phyloP scores from a whole-genome alignment of 1,139 yeast genomes.

The Kluyveromyces sp. region DNA sequence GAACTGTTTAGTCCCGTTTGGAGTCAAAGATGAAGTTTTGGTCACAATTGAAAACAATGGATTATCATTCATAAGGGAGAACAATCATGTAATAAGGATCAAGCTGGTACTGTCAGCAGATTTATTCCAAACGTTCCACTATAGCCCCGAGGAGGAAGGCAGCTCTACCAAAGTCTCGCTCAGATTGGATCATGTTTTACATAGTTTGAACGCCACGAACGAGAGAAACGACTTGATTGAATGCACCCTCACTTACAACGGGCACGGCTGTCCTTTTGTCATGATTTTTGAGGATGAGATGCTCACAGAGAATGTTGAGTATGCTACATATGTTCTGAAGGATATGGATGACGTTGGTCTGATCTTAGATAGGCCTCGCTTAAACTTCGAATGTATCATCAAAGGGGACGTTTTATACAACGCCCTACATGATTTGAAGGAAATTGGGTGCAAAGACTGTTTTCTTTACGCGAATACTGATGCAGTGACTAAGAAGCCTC shows the following conservation, averaged over 20 bases:
- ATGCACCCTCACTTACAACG: slow-evolving; percentile 43
- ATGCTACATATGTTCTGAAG: slow-evolving; percentile 46
- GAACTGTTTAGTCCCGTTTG: slow-evolving; percentile 29
- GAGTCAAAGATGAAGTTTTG: slow-evolving; percentile 29
- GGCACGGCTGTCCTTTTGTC: slow-evolving; percentile 60
- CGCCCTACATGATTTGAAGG: slow-evolving; percentile 60
- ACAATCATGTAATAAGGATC: slow-evolving; percentile 31
- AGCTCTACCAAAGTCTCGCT: slow-evolving; percentile 30
- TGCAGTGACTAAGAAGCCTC: slow-evolving; percentile 24
- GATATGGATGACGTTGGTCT: slow-evolving; percentile 36
- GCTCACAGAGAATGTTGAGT: slow-evolving; percentile 66
- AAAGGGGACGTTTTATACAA: slow-evolving; percentile 60
- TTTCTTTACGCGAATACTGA: slow-evolving; percentile 41
- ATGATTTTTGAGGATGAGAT: slow-evolving; percentile 65
- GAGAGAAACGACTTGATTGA: slow-evolving; percentile 34
- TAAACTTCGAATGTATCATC: slow-evolving; percentile 59
- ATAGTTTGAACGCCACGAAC: slow-evolving; percentile 38
- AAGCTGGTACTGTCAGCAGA: slow-evolving; percentile 29
- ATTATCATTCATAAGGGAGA: slow-evolving; percentile 34
- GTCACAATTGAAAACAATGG: slow-evolving; percentile 35
- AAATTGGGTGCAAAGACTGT: slow-evolving; percentile 54
- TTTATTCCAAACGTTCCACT: slow-evolving; percentile 30
- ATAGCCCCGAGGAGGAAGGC: slow-evolving; percentile 14
- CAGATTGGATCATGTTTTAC: slow-evolving; percentile 39
- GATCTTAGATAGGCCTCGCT: slow-evolving; percentile 43